phyloP scores from a whole-genome alignment of 108 stramenopile genomes.

The Fragilaria crotonensis region DNA sequence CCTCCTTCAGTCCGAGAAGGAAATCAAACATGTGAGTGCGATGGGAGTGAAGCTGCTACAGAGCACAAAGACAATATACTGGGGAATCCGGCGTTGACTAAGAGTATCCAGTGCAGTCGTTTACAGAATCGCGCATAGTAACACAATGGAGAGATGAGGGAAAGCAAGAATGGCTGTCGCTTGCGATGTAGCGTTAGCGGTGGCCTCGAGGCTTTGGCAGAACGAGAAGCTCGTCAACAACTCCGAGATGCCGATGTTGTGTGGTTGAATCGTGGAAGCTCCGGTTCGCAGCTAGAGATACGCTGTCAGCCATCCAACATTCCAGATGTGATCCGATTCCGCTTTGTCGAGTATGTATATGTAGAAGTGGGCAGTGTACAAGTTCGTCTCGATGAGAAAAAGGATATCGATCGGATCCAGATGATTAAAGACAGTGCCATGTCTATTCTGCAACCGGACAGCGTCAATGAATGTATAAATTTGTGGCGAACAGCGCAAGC shows the following conservation, averaged over 20 bases:
- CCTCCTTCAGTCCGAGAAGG: too few species aligned
- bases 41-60: too few species aligned
- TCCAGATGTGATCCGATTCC: conserved; percentile 2
- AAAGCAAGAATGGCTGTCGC: background rate
- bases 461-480: conserved; percentile 2
- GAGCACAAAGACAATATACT: too few species aligned
- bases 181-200: conserved; percentile 26
- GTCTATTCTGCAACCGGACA: background rate
- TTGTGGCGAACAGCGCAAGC: background rate
- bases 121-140: too few species aligned
- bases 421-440: background rate
- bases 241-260: background rate
- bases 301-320: background rate
- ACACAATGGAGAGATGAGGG: too few species aligned
- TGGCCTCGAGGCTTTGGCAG: conserved; percentile 34
- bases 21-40: too few species aligned
- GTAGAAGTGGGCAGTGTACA: conserved; percentile 11
- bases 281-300: conserved; percentile 27
- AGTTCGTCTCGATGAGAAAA: background rate
- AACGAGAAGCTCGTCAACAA: conserved; percentile 11
- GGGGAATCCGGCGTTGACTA: too few species aligned
- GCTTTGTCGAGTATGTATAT: conserved; percentile 32
- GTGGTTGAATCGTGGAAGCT: conserved; percentile 13
- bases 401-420: background rate
- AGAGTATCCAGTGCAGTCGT: too few species aligned